Evolutionary conservation across 2,329 filamentous ascomycete genomes (phyloP).

Genomic region (Penicillium sp.): DNA sequence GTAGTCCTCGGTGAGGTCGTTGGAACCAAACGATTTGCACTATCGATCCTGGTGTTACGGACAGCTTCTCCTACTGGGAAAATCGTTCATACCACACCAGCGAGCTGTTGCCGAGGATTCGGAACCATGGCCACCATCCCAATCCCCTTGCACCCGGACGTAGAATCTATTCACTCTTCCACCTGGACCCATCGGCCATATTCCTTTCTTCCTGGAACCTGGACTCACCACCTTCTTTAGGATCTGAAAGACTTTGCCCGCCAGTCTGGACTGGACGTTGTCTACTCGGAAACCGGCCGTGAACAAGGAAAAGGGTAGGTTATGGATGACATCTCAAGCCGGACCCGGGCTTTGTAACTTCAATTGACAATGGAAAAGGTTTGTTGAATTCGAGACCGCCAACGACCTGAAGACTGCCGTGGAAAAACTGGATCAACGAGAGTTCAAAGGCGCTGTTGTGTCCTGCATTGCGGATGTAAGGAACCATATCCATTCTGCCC

Average conservation of each 20-base stretch:
- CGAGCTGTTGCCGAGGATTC: conserved; percentile 2
- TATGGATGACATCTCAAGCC: conserved; percentile 16
- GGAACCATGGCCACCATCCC: conserved; percentile 12
- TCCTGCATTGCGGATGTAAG: conserved; percentile 85
- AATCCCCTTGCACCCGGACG: conserved; percentile 19
- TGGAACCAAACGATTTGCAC: conserved; percentile 11
- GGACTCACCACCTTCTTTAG: conserved; percentile 86
- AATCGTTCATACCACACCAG: background rate
- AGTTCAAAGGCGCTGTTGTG: conserved; percentile 89
- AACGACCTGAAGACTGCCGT: conserved; percentile 86
- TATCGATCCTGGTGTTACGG: conserved; percentile 4
- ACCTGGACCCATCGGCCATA: conserved; percentile 17
- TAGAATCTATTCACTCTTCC: conserved; percentile 11
- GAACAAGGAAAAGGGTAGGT: conserved; percentile 90
- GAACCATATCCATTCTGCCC: conserved; percentile 17
- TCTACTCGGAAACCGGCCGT: conserved; percentile 94
- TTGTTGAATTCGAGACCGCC: conserved; percentile 95
- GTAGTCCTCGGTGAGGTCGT: conserved; percentile 9
- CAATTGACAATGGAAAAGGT: conserved; percentile 57
- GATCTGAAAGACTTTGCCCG: conserved; percentile 99
- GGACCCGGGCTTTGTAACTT: conserved; percentile 6
- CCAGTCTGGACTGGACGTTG: conserved; percentile 93
- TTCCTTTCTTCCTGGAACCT: conserved; percentile 50
- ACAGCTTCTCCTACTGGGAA: background rate
- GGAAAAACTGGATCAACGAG: conserved; percentile 87